Percentiles rank a stretch among this genome's conserved stretches.
phyloP scores from a whole-genome alignment of 1,284 basidiomycete species.

The Ustilago bromivora region DNA sequence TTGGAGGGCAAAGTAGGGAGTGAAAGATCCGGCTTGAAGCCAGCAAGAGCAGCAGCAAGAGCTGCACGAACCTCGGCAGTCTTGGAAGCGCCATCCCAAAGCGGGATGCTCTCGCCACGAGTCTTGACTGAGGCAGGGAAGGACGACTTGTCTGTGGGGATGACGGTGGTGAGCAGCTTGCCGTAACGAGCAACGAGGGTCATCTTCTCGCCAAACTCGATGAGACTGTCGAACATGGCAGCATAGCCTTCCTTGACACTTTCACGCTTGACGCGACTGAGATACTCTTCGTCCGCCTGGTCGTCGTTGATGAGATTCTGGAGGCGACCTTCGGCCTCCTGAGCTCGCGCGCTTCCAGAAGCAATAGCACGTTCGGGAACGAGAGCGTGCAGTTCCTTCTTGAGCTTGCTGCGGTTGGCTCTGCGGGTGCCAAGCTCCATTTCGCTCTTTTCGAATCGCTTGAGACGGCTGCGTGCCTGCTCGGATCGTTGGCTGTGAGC shows the following conservation, averaged over 20 bases:
- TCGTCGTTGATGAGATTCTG: slow-evolving; percentile 53
- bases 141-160: slow-evolving; percentile 51
- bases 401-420: slow-evolving; percentile 51
- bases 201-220: slow-evolving; percentile 64
- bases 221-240: slow-evolving; percentile 61
- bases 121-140: slow-evolving; percentile 47
- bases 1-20: slow-evolving; percentile 34
- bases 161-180: slow-evolving; percentile 52
- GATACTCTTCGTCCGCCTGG: slow-evolving; percentile 55
- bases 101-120: slow-evolving; percentile 33
- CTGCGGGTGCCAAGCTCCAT: slow-evolving; percentile 53
- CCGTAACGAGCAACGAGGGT: slow-evolving; percentile 60
- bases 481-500: slow-evolving; percentile 57
- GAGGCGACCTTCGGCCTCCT: slow-evolving; percentile 49
- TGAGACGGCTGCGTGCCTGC: slow-evolving; percentile 53
- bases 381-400: slow-evolving; percentile 56
- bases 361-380: slow-evolving; percentile 55
- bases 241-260: slow-evolving; percentile 50
- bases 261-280: slow-evolving; percentile 53
- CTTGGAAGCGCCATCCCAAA: slow-evolving; percentile 53
- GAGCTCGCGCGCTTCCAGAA: slow-evolving; percentile 21
- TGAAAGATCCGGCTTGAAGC: slow-evolving; percentile 37
- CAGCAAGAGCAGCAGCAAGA: slow-evolving; percentile 48
- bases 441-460: slow-evolving; percentile 54
- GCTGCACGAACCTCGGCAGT: slow-evolving; percentile 59